These are phyloP conservation scores for Jamesozyma lodderae DNA, from an alignment of 805 yeast genomes.

Conservation along the genomic window DNA sequence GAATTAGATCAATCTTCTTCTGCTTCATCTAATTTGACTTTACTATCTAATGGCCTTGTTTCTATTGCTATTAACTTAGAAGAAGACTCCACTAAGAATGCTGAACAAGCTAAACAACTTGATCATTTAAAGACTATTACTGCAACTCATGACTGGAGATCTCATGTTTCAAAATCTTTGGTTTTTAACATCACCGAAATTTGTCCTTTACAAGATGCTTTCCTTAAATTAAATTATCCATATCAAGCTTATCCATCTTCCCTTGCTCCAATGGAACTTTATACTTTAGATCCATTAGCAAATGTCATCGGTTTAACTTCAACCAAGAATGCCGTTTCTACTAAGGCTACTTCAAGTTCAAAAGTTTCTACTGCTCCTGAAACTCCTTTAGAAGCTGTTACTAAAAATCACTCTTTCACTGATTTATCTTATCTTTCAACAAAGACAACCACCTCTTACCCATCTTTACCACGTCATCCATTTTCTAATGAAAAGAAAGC, in stretches of 20 bases:
- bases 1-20: constrained; percentile 8
- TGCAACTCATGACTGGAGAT: constrained; percentile 41
- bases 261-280: constrained; percentile 65
- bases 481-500: constrained; percentile 28
- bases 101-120: constrained; percentile 22
- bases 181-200: constrained; percentile 31
- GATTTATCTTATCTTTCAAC: constrained; percentile 16
- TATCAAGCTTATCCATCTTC: constrained; percentile 63
- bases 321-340: constrained; percentile 45
- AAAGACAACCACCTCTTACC: constrained; percentile 13
- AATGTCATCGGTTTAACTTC: constrained; percentile 72
- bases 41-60: constrained; percentile 18
- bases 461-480: constrained; percentile 15
- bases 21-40: constrained; percentile 1
- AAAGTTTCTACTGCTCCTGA: constrained; percentile 7
- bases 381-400: constrained; percentile 1
- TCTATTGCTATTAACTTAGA: constrained; percentile 23
- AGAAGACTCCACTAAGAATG: constrained; percentile 12
- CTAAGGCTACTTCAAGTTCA: constrained; percentile 25
- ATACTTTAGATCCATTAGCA: constrained; percentile 78
- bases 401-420: constrained; percentile 19
- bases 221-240: constrained; percentile 25
- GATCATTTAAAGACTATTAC: constrained; percentile 1
- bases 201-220: constrained; percentile 20
- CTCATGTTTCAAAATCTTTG: constrained; percentile 34